A percentile compares a stretch with the other conserved stretches of the same genome.
phyloP scores from a whole-genome alignment of 495 filamentous ascomycete species.

The Podospora tetraspora region DNA sequence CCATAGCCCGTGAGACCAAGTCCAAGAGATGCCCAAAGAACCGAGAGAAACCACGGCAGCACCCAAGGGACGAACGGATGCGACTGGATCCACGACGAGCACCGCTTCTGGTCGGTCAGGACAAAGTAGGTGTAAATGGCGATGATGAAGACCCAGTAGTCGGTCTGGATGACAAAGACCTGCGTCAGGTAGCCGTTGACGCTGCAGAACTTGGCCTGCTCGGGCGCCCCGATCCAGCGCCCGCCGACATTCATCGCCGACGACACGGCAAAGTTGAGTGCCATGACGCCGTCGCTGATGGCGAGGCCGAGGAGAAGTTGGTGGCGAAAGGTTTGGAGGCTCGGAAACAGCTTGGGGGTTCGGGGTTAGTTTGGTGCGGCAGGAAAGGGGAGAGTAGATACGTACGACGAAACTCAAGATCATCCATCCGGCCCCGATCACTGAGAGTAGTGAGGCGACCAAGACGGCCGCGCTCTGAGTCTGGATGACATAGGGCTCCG shows the following conservation, averaged over 20 bases:
- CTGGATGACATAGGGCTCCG: no score
- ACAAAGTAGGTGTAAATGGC: constrained; percentile 41
- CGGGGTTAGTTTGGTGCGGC: no score
- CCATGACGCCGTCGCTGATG: constrained; percentile 41
- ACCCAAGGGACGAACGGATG: constrained; percentile 31
- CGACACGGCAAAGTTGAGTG: constrained; percentile 38
- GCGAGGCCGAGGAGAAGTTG: constrained; percentile 43
- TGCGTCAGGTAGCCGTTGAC: constrained; percentile 45
- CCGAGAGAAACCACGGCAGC: constrained; percentile 36
- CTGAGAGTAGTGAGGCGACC: no score
- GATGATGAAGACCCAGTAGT: constrained; percentile 44
- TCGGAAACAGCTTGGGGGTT: constrained; percentile 19
- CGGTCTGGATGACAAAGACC: constrained; percentile 43
- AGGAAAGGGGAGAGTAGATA: no score
- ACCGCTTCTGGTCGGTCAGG: constrained; percentile 34
- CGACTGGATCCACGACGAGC: constrained; percentile 35
- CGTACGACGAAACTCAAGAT: no score
- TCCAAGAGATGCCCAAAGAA: constrained; percentile 34
- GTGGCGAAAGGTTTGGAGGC: constrained; percentile 38
- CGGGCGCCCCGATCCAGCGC: constrained; percentile 28
- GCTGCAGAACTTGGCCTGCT: constrained; percentile 34
- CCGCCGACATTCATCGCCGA: constrained; percentile 34
- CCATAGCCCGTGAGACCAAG: constrained; percentile 36
- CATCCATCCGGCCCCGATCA: no score
- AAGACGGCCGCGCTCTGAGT: no score